phyloP scores from a whole-genome alignment of 495 filamentous ascomycete species.

The Monascus purpureus region DNA sequence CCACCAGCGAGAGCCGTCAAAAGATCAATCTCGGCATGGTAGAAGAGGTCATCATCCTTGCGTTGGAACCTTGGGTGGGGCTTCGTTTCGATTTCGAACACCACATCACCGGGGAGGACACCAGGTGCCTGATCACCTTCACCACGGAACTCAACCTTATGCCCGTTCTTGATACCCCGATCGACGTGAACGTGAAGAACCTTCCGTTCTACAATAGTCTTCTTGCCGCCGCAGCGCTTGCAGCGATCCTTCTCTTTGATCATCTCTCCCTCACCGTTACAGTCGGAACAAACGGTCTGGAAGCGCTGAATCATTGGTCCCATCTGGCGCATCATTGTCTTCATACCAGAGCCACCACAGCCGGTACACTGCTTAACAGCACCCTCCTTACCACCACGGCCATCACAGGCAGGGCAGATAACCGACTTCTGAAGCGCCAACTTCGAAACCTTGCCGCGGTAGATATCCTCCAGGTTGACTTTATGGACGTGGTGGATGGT shows the following conservation, averaged over 20 bases:
- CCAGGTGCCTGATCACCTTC: constrained; percentile 96
- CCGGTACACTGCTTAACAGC: constrained; percentile 81
- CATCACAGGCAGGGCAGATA: constrained; percentile 89
- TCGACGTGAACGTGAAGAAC: constrained; percentile 97
- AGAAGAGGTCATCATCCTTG: constrained; percentile 93
- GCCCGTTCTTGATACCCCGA: constrained; percentile 79
- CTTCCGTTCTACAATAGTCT: constrained; percentile 93
- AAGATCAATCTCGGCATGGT: constrained; percentile 88
- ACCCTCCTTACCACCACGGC: constrained; percentile 93
- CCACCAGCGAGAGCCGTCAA: constrained; percentile 91
- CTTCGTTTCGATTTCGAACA: constrained; percentile 98
- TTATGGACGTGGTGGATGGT: constrained; percentile 97
- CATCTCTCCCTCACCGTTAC: constrained; percentile 90
- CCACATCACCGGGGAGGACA: constrained; percentile 82
- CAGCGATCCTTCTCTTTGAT: constrained; percentile 93
- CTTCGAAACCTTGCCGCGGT: constrained; percentile 95
- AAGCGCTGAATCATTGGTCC: constrained; percentile 99
- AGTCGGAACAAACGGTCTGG: constrained; percentile 98
- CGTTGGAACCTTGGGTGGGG: constrained; percentile 89
- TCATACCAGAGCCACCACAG: constrained; percentile 92
- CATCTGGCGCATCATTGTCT: constrained; percentile 99
- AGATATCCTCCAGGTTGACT: constrained; percentile 94
- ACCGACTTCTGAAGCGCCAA: constrained; percentile 94
- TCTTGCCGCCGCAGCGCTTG: constrained; percentile 90
- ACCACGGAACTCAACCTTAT: constrained; percentile 90